Conservation (phyloP, 495 filamentous ascomycete genomes). For the Podospora anserina region DNA sequence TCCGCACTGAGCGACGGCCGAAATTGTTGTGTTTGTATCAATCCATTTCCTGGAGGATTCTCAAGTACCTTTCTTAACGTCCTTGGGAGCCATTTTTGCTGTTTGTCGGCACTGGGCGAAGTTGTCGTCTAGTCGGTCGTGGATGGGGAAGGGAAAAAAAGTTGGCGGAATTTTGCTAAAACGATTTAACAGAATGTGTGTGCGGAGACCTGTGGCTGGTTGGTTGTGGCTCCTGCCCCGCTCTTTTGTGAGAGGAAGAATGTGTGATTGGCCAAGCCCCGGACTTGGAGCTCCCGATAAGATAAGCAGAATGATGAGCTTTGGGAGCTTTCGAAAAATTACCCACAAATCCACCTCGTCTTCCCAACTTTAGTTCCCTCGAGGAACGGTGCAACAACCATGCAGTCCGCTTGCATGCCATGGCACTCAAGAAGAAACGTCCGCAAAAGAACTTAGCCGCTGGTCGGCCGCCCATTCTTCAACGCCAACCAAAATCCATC, state of each 20-base stretch:
- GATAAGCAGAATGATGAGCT: slow-evolving; percentile 1
- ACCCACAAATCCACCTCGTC: background rate
- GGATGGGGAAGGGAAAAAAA: slow-evolving; percentile 21
- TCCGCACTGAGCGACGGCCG: slow-evolving; percentile 39
- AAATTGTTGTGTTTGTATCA: slow-evolving; percentile 29
- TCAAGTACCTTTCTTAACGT: slow-evolving; percentile 68
- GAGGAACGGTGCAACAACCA: background rate
- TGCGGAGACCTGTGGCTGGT: slow-evolving; percentile 18
- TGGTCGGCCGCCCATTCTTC: slow-evolving; percentile 61
- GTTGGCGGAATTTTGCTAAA: slow-evolving; percentile 17
- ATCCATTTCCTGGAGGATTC: slow-evolving; percentile 8
- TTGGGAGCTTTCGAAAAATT: slow-evolving; percentile 3
- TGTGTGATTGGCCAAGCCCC: background rate
- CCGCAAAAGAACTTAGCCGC: slow-evolving; percentile 56
- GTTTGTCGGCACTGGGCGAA: slow-evolving; percentile 42
- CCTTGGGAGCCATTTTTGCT: slow-evolving; percentile 68
- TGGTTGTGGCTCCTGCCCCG: slow-evolving; percentile 11
- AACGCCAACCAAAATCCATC: slow-evolving; percentile 52
- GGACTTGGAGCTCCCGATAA: slow-evolving; percentile 1
- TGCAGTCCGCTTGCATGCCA: slow-evolving; percentile 14
- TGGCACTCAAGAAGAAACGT: slow-evolving; percentile 35
- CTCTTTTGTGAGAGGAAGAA: background rate
- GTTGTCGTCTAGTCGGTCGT: slow-evolving; percentile 29
- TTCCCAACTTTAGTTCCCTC: background rate
- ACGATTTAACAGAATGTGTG: slow-evolving; percentile 22